These are phyloP conservation scores for Podila verticillata DNA, from an alignment of 192 early-diverging fungal species.

Conservation along the genomic window DNA sequence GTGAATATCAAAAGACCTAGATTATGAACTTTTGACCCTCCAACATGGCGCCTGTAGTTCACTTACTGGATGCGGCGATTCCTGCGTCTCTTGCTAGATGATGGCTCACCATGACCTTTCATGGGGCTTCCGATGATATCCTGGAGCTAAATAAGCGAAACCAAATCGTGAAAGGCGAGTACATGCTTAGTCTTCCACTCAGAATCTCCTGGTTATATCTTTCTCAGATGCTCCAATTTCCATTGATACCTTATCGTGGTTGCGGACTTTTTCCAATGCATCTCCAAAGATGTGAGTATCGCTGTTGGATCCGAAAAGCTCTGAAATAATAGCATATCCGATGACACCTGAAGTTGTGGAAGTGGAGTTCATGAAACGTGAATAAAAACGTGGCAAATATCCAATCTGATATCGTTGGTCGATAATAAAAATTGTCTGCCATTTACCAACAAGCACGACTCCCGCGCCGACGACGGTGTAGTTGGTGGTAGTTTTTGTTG, in stretches of 20 bases:
- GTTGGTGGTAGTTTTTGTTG: constrained; percentile 61
- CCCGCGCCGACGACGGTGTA: constrained; percentile 57
- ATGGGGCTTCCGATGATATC: constrained; percentile 46
- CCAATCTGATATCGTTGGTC: not conserved
- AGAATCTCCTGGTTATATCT: not conserved
- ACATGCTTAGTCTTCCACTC: not conserved
- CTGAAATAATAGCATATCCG: constrained; percentile 55
- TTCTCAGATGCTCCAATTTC: not conserved
- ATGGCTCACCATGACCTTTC: constrained; percentile 44
- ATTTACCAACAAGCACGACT: constrained; percentile 50
- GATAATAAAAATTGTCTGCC: not conserved
- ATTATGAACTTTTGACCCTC: not conserved
- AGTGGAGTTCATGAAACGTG: not conserved
- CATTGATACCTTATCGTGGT: constrained; percentile 45
- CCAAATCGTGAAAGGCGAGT: not conserved
- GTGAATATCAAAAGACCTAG: not conserved
- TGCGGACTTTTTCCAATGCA: constrained; percentile 57
- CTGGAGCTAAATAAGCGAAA: constrained; percentile 5
- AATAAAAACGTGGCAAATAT: not conserved
- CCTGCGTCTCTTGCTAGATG: constrained; percentile 36
- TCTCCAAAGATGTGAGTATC: constrained; percentile 63
- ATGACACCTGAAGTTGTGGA: constrained; percentile 24
- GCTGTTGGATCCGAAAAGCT: constrained; percentile 61
- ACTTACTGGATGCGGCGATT: constrained; percentile 36
- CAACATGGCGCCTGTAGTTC: not conserved